phyloP scores from a whole-genome alignment of 2,329 filamentous ascomycete genomes.

The Fusarium longipes region DNA sequence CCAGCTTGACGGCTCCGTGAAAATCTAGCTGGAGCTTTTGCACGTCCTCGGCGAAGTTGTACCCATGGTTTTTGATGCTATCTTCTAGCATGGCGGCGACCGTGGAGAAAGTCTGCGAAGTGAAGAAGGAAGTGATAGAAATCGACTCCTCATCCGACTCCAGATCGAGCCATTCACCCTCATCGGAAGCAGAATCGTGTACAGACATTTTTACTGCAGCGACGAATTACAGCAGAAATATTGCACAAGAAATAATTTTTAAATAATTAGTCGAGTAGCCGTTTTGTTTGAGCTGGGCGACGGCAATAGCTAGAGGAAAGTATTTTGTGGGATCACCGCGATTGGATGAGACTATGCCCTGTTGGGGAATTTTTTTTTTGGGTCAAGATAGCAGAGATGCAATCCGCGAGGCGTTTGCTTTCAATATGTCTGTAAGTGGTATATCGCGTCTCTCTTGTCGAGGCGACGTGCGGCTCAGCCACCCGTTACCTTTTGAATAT shows the following conservation, averaged over 20 bases:
- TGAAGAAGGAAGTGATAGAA: slow-evolving; percentile 74
- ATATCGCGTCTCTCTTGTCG: slow-evolving; percentile 31
- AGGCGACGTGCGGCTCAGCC: not conserved
- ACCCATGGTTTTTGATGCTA: slow-evolving; percentile 72
- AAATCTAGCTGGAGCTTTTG: slow-evolving; percentile 74
- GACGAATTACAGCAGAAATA: slow-evolving; percentile 51
- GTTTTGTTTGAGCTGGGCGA: slow-evolving; percentile 12
- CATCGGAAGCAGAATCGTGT: slow-evolving; percentile 52
- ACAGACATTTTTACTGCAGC: slow-evolving; percentile 44
- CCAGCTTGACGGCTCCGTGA: slow-evolving; percentile 76
- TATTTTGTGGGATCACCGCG: slow-evolving; percentile 49
- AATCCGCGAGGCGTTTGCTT: slow-evolving; percentile 45
- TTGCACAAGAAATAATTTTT: slow-evolving; percentile 52
- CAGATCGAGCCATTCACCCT: slow-evolving; percentile 63
- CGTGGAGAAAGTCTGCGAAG: slow-evolving; percentile 72
- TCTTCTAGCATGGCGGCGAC: slow-evolving; percentile 73
- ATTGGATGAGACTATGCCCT: slow-evolving; percentile 52
- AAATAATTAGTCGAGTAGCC: slow-evolving; percentile 7
- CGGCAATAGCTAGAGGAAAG: slow-evolving; percentile 21
- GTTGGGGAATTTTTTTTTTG: slow-evolving; percentile 43
- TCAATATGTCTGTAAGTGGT: slow-evolving; percentile 48
- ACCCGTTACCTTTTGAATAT: slow-evolving; percentile 5
- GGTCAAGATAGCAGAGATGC: slow-evolving; percentile 40
- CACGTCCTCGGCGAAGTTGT: slow-evolving; percentile 73
- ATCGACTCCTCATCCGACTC: slow-evolving; percentile 73